phyloP scores from a whole-genome alignment of 2,329 filamentous ascomycete genomes.

The Westerdykella aurantiaca region DNA sequence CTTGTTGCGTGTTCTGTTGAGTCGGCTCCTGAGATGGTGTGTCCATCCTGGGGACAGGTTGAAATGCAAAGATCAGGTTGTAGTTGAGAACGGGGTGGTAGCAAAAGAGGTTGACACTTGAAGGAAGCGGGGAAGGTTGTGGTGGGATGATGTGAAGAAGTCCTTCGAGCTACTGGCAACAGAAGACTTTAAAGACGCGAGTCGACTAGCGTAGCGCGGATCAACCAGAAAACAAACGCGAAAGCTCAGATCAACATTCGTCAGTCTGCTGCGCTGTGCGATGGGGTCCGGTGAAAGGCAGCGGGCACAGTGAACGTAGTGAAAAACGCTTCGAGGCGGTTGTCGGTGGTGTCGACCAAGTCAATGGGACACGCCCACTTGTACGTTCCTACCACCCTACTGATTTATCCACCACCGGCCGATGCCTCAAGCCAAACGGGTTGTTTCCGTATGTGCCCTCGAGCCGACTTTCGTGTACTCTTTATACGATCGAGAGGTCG shows the following conservation, averaged over 20 bases:
- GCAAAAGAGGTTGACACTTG: too few species aligned
- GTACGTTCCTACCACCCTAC: too few species aligned
- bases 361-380: too few species aligned
- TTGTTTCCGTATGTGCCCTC: too few species aligned
- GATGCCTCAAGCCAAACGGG: too few species aligned
- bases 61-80: neutral
- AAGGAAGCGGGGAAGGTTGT: neutral
- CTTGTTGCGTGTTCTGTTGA: slow-evolving; percentile 67
- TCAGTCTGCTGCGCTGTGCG: too few species aligned
- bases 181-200: neutral
- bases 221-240: too few species aligned
- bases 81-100: neutral
- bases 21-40: slow-evolving; percentile 41
- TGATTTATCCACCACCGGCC: too few species aligned
- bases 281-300: too few species aligned
- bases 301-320: too few species aligned
- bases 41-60: slow-evolving; percentile 16
- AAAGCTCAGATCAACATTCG: too few species aligned
- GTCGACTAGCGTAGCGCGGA: too few species aligned
- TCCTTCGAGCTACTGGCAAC: neutral
- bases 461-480: neutral
- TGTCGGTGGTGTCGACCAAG: neutral
- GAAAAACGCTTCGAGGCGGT: neutral
- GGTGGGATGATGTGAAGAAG: neutral
- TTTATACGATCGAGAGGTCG: neutral